Conservation (phyloP, 805 yeast genomes). For the Cyberlindnera veronae region DNA sequence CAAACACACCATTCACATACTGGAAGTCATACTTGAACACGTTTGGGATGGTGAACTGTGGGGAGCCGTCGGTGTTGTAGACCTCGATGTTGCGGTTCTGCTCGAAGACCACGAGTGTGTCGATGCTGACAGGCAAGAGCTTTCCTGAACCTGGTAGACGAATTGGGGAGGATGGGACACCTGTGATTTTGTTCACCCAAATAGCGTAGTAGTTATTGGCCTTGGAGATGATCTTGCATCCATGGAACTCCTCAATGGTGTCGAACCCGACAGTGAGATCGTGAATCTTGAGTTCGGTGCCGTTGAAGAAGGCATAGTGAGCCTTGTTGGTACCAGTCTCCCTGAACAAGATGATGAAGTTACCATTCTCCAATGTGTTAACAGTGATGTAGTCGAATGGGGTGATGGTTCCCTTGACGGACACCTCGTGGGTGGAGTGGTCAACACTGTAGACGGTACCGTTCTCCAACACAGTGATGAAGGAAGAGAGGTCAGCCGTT, state of each 20-base stretch:
- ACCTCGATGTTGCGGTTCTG: conserved; percentile 22
- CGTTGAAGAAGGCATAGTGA: conserved; percentile 15
- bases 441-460: conserved; percentile 13
- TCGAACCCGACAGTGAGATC: conserved; percentile 12
- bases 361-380: conserved; percentile 17
- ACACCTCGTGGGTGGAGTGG: background rate
- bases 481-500: background rate
- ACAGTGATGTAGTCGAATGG: conserved; percentile 8
- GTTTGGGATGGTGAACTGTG: conserved; percentile 20
- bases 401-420: conserved; percentile 6
- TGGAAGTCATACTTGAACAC: conserved; percentile 23
- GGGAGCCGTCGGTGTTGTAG: conserved; percentile 7
- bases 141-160: conserved; percentile 8
- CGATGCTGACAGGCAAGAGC: conserved; percentile 21
- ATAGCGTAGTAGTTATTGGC: conserved; percentile 9
- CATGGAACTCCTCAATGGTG: conserved; percentile 22
- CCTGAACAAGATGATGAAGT: conserved; percentile 14
- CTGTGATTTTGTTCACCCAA: conserved; percentile 13
- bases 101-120: conserved; percentile 21
- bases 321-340: conserved; percentile 7
- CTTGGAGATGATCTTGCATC: conserved; percentile 23
- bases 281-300: conserved; percentile 8
- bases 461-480: conserved; percentile 12
- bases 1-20: conserved; percentile 17
- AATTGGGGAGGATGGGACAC: conserved; percentile 8